A percentile compares a stretch with the other conserved stretches of the same genome.
These are phyloP conservation scores for Calonectria henricotiae DNA, from an alignment of 2,329 filamentous ascomycete species.

Conservation along the genomic window DNA sequence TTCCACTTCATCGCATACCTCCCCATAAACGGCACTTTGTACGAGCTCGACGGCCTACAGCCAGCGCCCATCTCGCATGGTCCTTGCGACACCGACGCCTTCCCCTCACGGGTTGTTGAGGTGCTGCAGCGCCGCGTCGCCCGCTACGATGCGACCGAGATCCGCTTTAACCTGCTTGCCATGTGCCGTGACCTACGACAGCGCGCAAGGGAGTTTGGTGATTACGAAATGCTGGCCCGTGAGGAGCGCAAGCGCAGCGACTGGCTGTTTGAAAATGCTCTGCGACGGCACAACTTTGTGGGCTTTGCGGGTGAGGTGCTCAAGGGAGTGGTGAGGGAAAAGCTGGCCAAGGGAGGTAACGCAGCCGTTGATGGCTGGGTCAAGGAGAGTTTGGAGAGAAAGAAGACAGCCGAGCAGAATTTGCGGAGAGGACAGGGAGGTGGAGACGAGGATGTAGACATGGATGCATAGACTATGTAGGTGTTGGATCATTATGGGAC, in stretches of 20 bases:
- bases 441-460: slow-evolving; percentile 61
- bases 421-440: slow-evolving; percentile 54
- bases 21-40: slow-evolving; percentile 83
- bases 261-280: slow-evolving; percentile 96
- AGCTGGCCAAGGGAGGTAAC: slow-evolving; percentile 77
- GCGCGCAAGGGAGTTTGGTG: slow-evolving; percentile 85
- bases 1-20: slow-evolving; percentile 99
- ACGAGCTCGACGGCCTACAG: slow-evolving; percentile 96
- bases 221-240: slow-evolving; percentile 81
- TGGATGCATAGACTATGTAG: slow-evolving; percentile 54
- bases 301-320: slow-evolving; percentile 93
- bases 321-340: slow-evolving; percentile 85
- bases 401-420: slow-evolving; percentile 60
- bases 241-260: slow-evolving; percentile 88
- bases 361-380: slow-evolving; percentile 83
- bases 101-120: slow-evolving; percentile 86
- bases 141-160: slow-evolving; percentile 89
- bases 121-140: slow-evolving; percentile 88
- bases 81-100: slow-evolving; percentile 77
- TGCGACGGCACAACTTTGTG: slow-evolving; percentile 95
- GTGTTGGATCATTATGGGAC: slow-evolving; percentile 20
- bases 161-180: slow-evolving; percentile 95
- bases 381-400: slow-evolving; percentile 76
- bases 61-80: slow-evolving; percentile 94
- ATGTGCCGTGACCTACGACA: slow-evolving; percentile 89